Evolutionary conservation across 345 rosid genomes (phyloP), one percentile per base, ranked within the genome.

Genomic region (Bruguiera gymnorhiza): DNA sequence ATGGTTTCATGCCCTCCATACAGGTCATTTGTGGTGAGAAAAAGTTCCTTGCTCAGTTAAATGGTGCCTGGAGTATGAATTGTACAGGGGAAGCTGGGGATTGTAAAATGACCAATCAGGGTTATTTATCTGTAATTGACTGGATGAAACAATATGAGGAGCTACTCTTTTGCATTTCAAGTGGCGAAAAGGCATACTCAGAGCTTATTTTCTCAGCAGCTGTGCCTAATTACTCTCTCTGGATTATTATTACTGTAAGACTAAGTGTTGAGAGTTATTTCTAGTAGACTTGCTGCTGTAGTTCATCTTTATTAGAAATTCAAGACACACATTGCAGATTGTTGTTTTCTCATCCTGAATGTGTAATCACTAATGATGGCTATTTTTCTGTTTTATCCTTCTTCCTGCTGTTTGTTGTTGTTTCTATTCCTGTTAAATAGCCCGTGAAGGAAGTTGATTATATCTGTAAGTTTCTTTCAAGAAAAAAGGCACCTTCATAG

Each of bases 11-110:
- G 36, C 67, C 32, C 48, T 34, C 73, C 31, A 37, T 70, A 51
- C 72, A 81, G 82, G 71, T 70, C 32, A 67, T 81, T 61, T 16
- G 61, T 68, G 80, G 85, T 7, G 70, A 65, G 67, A 52, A 50
- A 64, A 78, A 63, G 73, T 81, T 81, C 67, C 71, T 81, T 50
- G 77, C 72, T 51, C 82, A 81, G 74, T 61, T 81, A 67, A 81
- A 70, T 69, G 68, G 67, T 54, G 67, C 62, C 4, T 39, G 73
- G 77, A 78, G 21, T 10, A 24, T 34, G 31, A 56, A 34, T 72
- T 50, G 48, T 72, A 37, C 27, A 29, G 56, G 63, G 51, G 70
- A 75, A 51, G 7, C 59, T 54, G 66, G 65, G 68, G 76, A 73
- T 50, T 55, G 61, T 30, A 53, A 36, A 67, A 24, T 71, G 21